Evolutionary conservation across 2,329 filamentous ascomycete species (phyloP).

Genomic region (Diaporthe sp.): DNA sequence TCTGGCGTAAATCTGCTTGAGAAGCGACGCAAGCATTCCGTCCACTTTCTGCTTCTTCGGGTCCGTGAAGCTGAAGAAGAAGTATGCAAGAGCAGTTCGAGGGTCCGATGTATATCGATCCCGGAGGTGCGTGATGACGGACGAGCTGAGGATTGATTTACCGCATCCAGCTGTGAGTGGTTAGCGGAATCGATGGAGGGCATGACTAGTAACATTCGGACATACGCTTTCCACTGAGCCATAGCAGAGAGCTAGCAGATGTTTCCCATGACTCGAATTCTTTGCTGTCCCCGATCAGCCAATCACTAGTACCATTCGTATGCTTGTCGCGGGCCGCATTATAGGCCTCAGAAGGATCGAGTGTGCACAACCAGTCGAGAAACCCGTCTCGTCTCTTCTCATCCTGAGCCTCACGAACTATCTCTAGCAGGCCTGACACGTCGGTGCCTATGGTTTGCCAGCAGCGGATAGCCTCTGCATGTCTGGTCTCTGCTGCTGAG

Average conservation of each 20-base stretch:
- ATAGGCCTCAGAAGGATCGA: background rate
- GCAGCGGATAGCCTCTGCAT: too few species aligned
- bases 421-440: background rate
- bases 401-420: background rate
- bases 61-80: slow-evolving; percentile 45
- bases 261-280: background rate
- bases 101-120: background rate
- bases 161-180: background rate
- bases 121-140: background rate
- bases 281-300: background rate
- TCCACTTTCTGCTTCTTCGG: slow-evolving; percentile 38
- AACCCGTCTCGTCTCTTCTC: background rate
- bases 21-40: slow-evolving; percentile 43
- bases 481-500: too few species aligned
- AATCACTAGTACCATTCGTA: background rate
- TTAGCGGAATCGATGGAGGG: background rate
- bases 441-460: background rate
- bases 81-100: slow-evolving; percentile 41
- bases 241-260: background rate
- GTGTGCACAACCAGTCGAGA: slow-evolving; percentile 11
- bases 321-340: slow-evolving; percentile 1
- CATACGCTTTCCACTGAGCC: background rate
- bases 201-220: too few species aligned
- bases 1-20: slow-evolving; percentile 30
- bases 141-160: slow-evolving; percentile 6